Base-by-base conservation (phyloP, 2,329 filamentous ascomycete genomes). In the Diaporthe batatas region DNA sequence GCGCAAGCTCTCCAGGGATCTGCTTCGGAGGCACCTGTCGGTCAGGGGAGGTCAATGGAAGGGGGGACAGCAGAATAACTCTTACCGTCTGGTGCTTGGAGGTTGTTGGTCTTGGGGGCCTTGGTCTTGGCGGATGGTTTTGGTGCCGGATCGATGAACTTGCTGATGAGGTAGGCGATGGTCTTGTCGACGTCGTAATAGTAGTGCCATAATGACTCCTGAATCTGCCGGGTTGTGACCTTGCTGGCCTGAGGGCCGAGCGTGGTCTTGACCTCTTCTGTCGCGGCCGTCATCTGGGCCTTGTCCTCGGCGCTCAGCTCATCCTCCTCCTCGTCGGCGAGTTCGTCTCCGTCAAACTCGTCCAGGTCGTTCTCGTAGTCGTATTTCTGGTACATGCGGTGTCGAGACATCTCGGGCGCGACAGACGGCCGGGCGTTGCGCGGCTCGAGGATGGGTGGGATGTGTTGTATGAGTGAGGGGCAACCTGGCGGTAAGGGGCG, bases 131-230 rank as follows among this genome's bases (percentile, higher is more conserved):
- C 73, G 12, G 82, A 77, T 77, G 87, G 87, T 21, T 81, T 79
- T 32, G 78, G 76, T 23, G 84, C 79, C 57, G 84, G 84, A 10
- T 84, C 82, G 76, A 90, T 84, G 76, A 85, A 89, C 42, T 86
- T 91, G 87, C 91, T 93, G 75, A 91, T 89, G 72, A 99, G 83
- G 79, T 97, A 98, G 72, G 89, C 87, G 49, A 97, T 92, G 0
- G 94, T 91, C 82, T 98, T 98, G 72, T 91, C 92, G 39, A 98
- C 87, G 78, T 99, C 95, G 80, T 95, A 98, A 81, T 96, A 98
- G 82, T 98, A 98, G 82, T 99, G 91, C 94, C 95, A 98, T 21
- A 99, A 83, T 0, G 95, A 90, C 74, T 98, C 96, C 80, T 97
- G 91, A 75, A 98, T 96, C 79, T 98, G 92, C 49, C 79, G 81